Conservation (phyloP, 1,284 basidiomycete species). For the Moesziomyces sp. region DNA sequence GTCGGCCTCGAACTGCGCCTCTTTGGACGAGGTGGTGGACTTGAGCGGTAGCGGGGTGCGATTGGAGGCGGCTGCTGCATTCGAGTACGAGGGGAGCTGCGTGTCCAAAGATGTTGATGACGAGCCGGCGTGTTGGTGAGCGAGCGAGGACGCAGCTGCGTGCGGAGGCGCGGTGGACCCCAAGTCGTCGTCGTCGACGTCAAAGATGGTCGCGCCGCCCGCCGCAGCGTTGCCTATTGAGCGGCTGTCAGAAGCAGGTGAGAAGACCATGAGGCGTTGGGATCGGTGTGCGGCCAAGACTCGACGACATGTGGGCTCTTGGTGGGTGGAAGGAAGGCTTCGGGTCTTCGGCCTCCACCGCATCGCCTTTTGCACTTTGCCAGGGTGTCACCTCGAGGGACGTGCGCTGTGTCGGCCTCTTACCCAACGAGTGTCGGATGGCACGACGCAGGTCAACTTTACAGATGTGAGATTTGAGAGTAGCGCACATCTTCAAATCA, state of each 20-base stretch:
- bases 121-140: neutral
- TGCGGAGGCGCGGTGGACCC: neutral
- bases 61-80: neutral
- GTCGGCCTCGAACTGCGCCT: slow-evolving; percentile 68
- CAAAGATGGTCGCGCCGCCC: slow-evolving; percentile 7
- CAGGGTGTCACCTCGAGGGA: too few relatives aligned
- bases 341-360: too few relatives aligned
- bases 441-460: too few relatives aligned
- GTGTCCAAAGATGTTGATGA: slow-evolving; percentile 8
- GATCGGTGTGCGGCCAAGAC: too few relatives aligned
- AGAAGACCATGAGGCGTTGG: neutral
- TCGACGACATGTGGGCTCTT: too few relatives aligned
- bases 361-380: too few relatives aligned
- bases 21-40: slow-evolving; percentile 63
- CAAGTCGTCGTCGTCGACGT: slow-evolving; percentile 21
- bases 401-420: too few relatives aligned
- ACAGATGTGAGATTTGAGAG: too few relatives aligned
- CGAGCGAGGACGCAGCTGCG: neutral
- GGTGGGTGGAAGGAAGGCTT: too few relatives aligned
- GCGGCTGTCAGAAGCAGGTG: neutral
- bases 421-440: too few relatives aligned
- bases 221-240: neutral
- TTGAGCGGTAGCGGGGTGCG: slow-evolving; percentile 45
- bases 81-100: slow-evolving; percentile 24
- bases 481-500: too few relatives aligned